Percentiles rank a stretch among this genome's conserved stretches.
phyloP scores from a whole-genome alignment of 1,284 basidiomycete genomes.

The Trametes sp. region DNA sequence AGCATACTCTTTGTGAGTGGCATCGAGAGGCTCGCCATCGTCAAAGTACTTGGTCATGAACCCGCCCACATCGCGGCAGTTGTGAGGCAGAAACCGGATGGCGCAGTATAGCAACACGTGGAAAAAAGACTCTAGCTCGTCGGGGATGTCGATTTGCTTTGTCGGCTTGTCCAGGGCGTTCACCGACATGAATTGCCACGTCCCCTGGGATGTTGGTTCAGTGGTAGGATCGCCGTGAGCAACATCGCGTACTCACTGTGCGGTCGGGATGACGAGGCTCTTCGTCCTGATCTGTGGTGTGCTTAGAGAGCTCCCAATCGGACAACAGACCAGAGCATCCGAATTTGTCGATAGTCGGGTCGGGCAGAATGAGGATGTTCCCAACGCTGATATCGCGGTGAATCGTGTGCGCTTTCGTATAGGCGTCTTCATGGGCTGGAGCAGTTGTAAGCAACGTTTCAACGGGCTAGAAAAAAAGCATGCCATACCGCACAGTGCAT shows the following conservation, averaged over 20 bases:
- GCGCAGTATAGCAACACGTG: conserved; percentile 20
- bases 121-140: conserved; percentile 27
- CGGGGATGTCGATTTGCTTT: conserved; percentile 4
- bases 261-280: conserved; percentile 11
- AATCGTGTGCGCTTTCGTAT: conserved; percentile 3
- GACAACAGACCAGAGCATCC: conserved; percentile 1
- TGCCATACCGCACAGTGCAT: background rate
- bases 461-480: background rate
- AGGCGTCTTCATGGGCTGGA: conserved; percentile 19
- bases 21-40: background rate
- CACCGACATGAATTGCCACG: conserved; percentile 26
- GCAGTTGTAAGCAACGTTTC: background rate
- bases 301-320: conserved; percentile 28
- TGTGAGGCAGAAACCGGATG: conserved; percentile 20
- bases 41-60: conserved; percentile 27
- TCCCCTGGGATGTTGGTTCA: conserved; percentile 9
- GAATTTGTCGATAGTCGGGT: background rate
- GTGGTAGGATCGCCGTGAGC: background rate
- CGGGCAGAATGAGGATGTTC: conserved; percentile 17
- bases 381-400: conserved; percentile 26
- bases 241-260: conserved; percentile 2
- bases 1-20: too few species aligned
- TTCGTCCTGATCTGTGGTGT: background rate
- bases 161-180: conserved; percentile 2
- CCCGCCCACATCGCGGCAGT: conserved; percentile 9